Conservation (phyloP, 2,329 filamentous ascomycete species). For the Aspergillus caelatus region DNA sequence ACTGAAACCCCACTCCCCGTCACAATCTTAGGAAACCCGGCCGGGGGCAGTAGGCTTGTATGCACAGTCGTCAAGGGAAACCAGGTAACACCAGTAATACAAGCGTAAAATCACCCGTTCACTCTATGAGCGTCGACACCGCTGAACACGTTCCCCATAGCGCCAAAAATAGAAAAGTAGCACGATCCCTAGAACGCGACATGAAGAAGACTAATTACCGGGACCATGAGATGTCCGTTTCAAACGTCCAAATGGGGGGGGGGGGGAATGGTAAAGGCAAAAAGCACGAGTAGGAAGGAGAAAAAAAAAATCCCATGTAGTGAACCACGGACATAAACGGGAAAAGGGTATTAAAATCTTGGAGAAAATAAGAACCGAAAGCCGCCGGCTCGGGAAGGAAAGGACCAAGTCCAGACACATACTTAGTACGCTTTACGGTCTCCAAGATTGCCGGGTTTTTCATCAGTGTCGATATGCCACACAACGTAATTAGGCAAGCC, state of each 20-base stretch:
- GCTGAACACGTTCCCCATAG: conserved; percentile 38
- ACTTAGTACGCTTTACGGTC: conserved; percentile 42
- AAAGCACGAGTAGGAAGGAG: conserved; percentile 22
- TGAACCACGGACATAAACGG: conserved; percentile 20
- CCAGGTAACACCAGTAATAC: conserved; percentile 17
- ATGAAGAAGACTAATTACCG: conserved; percentile 38
- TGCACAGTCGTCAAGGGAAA: conserved; percentile 10
- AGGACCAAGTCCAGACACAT: conserved; percentile 14
- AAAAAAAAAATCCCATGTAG: conserved; percentile 15
- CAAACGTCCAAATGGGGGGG: conserved; percentile 21
- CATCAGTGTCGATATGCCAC: conserved; percentile 96
- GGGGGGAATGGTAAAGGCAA: conserved; percentile 17
- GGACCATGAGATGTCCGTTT: conserved; percentile 36
- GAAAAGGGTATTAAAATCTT: conserved; percentile 17
- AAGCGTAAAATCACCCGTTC: conserved; percentile 21
- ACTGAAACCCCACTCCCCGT: neutral
- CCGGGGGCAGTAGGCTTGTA: neutral
- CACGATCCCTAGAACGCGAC: conserved; percentile 34
- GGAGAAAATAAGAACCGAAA: neutral
- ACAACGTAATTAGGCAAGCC: conserved; percentile 97
- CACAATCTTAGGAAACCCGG: no score
- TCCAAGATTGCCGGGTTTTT: conserved; percentile 78
- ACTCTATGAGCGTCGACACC: conserved; percentile 31
- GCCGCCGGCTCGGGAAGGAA: neutral
- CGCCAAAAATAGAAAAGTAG: conserved; percentile 35